These are phyloP conservation scores for Dipodascus albidus DNA, from an alignment of 805 yeast species.

Conservation along the genomic window DNA sequence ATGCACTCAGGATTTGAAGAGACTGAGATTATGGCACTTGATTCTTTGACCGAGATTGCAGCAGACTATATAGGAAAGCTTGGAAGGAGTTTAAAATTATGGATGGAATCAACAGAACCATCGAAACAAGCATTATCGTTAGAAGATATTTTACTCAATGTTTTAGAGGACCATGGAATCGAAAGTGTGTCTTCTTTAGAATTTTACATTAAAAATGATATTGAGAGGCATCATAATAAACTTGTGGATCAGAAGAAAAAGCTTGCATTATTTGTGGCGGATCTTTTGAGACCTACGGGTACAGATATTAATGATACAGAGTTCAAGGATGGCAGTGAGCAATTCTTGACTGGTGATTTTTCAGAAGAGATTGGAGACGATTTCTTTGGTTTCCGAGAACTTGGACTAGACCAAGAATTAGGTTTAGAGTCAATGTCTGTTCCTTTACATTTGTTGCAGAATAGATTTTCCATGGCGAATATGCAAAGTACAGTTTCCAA, in stretches of 20 bases:
- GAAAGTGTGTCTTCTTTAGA: constrained; percentile 59
- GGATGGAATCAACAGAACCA: constrained; percentile 43
- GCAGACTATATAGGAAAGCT: constrained; percentile 69
- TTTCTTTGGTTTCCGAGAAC: constrained; percentile 91
- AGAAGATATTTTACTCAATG: constrained; percentile 43
- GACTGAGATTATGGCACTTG: constrained; percentile 65
- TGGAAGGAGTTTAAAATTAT: constrained; percentile 56
- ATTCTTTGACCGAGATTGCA: constrained; percentile 72
- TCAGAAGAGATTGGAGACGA: constrained; percentile 92
- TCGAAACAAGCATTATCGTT: constrained; percentile 18
- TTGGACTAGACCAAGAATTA: constrained; percentile 88
- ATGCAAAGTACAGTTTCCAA: constrained; percentile 33
- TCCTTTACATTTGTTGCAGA: constrained; percentile 79
- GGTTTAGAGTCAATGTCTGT: constrained; percentile 74
- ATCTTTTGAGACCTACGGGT: constrained; percentile 67
- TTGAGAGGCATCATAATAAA: constrained; percentile 56
- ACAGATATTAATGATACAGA: constrained; percentile 66
- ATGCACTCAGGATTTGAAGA: constrained; percentile 92
- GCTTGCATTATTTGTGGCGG: constrained; percentile 62
- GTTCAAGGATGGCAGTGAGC: constrained; percentile 85
- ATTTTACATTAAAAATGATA: constrained; percentile 60
- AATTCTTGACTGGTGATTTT: constrained; percentile 89
- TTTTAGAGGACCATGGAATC: constrained; percentile 80
- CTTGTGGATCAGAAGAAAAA: constrained; percentile 57
- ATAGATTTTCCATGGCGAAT: constrained; percentile 43